phyloP scores from a whole-genome alignment of 2,329 filamentous ascomycete species.

The Calonectria pteridis region DNA sequence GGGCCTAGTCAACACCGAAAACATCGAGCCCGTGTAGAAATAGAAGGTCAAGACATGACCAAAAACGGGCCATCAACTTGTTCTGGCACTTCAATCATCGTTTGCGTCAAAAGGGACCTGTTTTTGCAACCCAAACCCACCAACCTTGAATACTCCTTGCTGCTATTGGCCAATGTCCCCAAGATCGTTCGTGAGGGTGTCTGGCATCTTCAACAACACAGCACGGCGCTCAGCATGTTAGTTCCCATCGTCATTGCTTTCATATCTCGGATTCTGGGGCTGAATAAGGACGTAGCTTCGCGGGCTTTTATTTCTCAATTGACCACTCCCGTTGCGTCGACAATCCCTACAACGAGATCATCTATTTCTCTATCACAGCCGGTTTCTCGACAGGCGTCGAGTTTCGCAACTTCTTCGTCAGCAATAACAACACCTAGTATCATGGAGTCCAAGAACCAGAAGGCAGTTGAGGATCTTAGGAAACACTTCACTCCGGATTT shows the following conservation, averaged over 20 bases:
- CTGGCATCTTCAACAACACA: constrained; percentile 19
- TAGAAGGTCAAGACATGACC: background rate
- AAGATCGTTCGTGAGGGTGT: constrained; percentile 16
- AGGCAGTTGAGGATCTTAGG: constrained; percentile 24
- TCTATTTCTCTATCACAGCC: constrained; percentile 7
- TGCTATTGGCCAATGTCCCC: constrained; percentile 16
- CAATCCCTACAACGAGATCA: constrained; percentile 9
- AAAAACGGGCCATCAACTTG: background rate
- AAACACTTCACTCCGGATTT: constrained; percentile 44
- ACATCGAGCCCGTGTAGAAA: background rate
- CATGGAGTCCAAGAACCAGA: constrained; percentile 14
- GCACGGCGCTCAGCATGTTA: constrained; percentile 36
- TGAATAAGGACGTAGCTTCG: constrained; percentile 37
- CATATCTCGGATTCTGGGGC: constrained; percentile 32
- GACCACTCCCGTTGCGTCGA: background rate
- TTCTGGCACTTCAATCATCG: background rate
- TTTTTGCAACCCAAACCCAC: background rate
- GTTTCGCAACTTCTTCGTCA: constrained; percentile 17
- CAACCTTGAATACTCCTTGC: background rate
- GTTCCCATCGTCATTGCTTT: constrained; percentile 33
- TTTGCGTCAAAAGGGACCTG: too few relatives aligned
- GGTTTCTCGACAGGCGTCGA: background rate
- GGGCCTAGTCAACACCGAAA: background rate
- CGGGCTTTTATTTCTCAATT: constrained; percentile 18
- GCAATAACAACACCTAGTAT: background rate